A percentile compares a stretch with the other conserved stretches of the same genome.
Evolutionary conservation across 169 alveolate genomes (phyloP).

Genomic region (Plasmodium falciparum): DNA sequence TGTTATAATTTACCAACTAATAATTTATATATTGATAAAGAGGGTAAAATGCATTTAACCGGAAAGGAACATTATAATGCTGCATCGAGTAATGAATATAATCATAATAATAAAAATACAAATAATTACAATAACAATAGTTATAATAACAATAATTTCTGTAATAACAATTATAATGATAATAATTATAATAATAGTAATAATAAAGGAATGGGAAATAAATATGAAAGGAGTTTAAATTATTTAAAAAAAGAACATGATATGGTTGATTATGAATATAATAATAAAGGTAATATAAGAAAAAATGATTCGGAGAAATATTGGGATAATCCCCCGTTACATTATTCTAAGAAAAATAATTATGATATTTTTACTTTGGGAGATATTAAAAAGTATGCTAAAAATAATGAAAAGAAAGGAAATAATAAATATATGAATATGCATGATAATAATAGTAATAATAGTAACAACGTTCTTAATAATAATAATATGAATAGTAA

Average conservation of each 20-base stretch:
- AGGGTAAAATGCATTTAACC: constrained; percentile 67
- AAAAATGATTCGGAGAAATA: constrained; percentile 28
- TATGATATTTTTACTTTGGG: constrained; percentile 61
- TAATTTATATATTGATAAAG: constrained; percentile 49
- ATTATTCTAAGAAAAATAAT: constrained; percentile 19
- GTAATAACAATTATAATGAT: neutral
- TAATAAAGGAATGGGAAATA: neutral
- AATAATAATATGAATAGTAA: constrained; percentile 1
- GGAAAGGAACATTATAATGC: constrained; percentile 22
- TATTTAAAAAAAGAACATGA: constrained; percentile 1
- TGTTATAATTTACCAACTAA: constrained; percentile 31
- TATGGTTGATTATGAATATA: constrained; percentile 11
- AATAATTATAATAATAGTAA: constrained; percentile 7
- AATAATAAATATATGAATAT: neutral
- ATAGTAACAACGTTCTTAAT: neutral
- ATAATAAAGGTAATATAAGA: constrained; percentile 9
- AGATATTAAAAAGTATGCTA: constrained; percentile 50
- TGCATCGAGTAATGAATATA: neutral
- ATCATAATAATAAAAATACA: neutral
- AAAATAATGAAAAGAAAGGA: constrained; percentile 33
- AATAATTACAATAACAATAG: neutral
- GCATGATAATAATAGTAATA: constrained; percentile 6
- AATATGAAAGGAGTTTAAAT: constrained; percentile 11
- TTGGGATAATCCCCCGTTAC: constrained; percentile 54
- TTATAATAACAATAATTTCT: neutral